Base-by-base conservation (phyloP, 768 basidiomycete genomes). In the Russula sp. region DNA sequence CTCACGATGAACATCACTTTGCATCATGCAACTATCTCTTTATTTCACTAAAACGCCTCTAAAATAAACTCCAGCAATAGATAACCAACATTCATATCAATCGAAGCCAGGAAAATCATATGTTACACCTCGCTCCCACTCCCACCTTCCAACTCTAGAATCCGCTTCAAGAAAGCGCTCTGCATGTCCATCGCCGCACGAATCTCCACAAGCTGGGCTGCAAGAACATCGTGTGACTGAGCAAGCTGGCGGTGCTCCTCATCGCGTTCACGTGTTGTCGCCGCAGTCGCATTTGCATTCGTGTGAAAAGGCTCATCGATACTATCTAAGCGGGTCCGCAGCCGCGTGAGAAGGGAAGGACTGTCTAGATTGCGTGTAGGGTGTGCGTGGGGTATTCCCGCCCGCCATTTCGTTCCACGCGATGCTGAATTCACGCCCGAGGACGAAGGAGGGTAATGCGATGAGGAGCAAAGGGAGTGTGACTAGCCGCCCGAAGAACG, bases 381-480 rank as follows among this genome's bases (percentile, higher is more conserved):
- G 46, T 24, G 58, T 54, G 22, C 26, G 44, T 18, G 14, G 46
- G 16, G 57, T 40, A 9, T 50, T 38, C 4, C 62, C 67, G 30
- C 72, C 75, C 0, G 80, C 80, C 90, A 94, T 92, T 34, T 80
- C 81, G 62, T 94, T 92, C 89, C 93, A 97, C 1, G 94, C 90
- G 14, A 87, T 77, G 64, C 91, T 92, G 73, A 97, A 97, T 72
- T 97, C 93, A 42, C 93, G 78, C 0, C 94, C 94, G 16, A 97
- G 84, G 1, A 97, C 94, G 71, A 97, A 96, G 70, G 86, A 89
- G 8, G 94, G 94, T 5, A 96, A 80, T 0, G 94, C 94, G 71
- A 97, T 94, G 48, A 95, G 80, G 0, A 97, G 84, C 22, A 97
- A 81, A 0, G 94, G 94, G 1, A 95, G 77, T 0, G 94, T 93